Conservation (phyloP, 208 protist genomes). For the Crithidia acanthocephali region DNA sequence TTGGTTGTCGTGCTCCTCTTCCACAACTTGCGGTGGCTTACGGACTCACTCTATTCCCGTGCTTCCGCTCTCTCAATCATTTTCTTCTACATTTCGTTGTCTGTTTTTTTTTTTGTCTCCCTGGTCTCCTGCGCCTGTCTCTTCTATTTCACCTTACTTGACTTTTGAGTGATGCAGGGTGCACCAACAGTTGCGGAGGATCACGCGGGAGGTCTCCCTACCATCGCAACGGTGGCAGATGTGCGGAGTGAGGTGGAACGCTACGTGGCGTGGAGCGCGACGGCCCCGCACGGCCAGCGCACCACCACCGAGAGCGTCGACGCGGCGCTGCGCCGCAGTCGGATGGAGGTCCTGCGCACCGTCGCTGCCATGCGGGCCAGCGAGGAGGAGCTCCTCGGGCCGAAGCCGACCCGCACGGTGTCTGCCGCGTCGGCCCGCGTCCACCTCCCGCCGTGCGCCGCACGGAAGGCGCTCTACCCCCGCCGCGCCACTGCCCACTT, state of each 20-base stretch:
- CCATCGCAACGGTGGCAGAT: background rate
- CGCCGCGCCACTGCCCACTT: slow-evolving; percentile 4
- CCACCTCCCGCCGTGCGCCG: background rate
- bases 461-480: slow-evolving; percentile 21
- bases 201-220: too few relatives aligned
- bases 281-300: slow-evolving; percentile 4
- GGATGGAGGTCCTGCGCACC: slow-evolving; percentile 29
- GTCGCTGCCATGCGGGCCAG: slow-evolving; percentile 25
- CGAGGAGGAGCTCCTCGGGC: slow-evolving; percentile 16
- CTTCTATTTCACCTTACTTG: too few relatives aligned
- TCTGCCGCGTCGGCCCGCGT: background rate
- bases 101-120: too few relatives aligned
- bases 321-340: slow-evolving; percentile 6
- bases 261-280: slow-evolving; percentile 15
- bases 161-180: too few relatives aligned
- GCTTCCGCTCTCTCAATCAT: too few relatives aligned
- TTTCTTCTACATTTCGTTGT: too few relatives aligned
- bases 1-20: too few relatives aligned
- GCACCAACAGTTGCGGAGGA: too few relatives aligned
- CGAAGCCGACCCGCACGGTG: background rate
- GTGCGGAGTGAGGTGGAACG: slow-evolving; percentile 7
- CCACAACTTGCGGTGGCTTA: too few relatives aligned
- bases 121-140: too few relatives aligned
- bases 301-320: slow-evolving; percentile 15
- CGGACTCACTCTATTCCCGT: too few relatives aligned